phyloP scores from a whole-genome alignment of 768 basidiomycete genomes.

The Mycena haematopus region DNA sequence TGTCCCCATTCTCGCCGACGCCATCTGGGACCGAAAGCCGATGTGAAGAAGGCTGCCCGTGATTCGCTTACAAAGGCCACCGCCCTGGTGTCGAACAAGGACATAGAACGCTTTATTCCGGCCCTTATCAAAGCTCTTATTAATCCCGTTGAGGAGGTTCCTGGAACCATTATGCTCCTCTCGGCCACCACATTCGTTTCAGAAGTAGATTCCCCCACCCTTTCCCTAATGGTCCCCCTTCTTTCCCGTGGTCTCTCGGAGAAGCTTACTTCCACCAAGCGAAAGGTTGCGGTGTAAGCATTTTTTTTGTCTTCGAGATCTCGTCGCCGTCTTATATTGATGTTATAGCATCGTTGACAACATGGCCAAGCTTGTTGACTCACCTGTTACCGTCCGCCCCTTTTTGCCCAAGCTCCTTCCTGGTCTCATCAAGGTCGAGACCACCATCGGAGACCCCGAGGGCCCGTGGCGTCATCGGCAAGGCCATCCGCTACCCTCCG shows the following conservation, averaged over 20 bases:
- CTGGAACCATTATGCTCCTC: conserved; percentile 92
- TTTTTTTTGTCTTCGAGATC: conserved; percentile 26
- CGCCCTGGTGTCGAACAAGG: conserved; percentile 97
- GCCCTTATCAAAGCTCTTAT: conserved; percentile 97
- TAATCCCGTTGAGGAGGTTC: conserved; percentile 99
- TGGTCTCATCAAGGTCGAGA: conserved; percentile 94
- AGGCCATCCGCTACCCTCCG: conserved; percentile 96
- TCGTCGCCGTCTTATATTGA: conserved; percentile 24
- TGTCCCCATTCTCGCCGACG: conserved; percentile 91
- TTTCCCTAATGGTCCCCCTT: conserved; percentile 97
- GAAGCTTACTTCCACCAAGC: conserved; percentile 95
- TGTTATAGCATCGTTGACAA: conserved; percentile 87
- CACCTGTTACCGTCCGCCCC: conserved; percentile 91
- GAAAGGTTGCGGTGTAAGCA: conserved; percentile 93
- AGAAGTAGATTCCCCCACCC: conserved; percentile 95
- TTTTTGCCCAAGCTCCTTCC: conserved; percentile 97
- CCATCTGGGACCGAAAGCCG: conserved; percentile 98
- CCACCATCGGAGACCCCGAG: conserved; percentile 95
- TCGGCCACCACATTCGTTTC: conserved; percentile 99
- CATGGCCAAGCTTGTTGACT: conserved; percentile 98
- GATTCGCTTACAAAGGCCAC: conserved; percentile 94
- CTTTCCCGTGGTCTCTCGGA: conserved; percentile 92
- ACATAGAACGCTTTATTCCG: conserved; percentile 95
- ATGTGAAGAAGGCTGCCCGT: conserved; percentile 98
- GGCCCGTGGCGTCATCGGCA: conserved; percentile 91